Conservation (phyloP, 1,139 yeast species). For the Scheffersomyces cryptocercus region DNA sequence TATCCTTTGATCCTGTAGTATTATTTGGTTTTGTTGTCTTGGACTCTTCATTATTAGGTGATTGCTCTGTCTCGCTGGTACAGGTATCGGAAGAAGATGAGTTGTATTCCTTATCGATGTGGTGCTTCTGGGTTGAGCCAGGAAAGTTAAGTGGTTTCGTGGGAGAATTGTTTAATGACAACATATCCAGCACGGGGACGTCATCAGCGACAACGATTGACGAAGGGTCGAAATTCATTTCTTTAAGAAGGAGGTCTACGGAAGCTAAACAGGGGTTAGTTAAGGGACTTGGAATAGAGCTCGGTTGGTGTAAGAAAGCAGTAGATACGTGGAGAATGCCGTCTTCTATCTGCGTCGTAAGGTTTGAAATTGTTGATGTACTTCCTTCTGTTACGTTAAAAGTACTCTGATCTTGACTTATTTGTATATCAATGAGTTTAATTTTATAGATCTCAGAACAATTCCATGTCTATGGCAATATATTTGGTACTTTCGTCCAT, state of each 20-base stretch:
- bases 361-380: background rate
- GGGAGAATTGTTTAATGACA: slow-evolving; percentile 29
- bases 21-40: background rate
- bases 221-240: slow-evolving; percentile 21
- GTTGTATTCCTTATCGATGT: slow-evolving; percentile 27
- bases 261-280: slow-evolving; percentile 19
- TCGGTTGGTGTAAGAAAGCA: background rate
- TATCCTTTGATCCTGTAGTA: background rate
- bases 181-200: slow-evolving; percentile 7
- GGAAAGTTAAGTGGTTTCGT: slow-evolving; percentile 38
- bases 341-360: no score
- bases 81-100: slow-evolving; percentile 48
- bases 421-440: background rate
- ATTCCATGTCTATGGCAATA: no score
- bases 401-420: background rate
- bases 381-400: background rate
- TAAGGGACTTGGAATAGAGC: slow-evolving; percentile 4
- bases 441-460: background rate
- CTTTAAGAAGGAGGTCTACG: slow-evolving; percentile 28
- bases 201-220: slow-evolving; percentile 4
- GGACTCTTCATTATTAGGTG: background rate
- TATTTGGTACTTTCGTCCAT: no score
- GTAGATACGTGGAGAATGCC: background rate
- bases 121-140: slow-evolving; percentile 9
- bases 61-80: slow-evolving; percentile 30